phyloP scores from a whole-genome alignment of 371 early-diverging fungal species.

The Sporodiniella umbellata region DNA sequence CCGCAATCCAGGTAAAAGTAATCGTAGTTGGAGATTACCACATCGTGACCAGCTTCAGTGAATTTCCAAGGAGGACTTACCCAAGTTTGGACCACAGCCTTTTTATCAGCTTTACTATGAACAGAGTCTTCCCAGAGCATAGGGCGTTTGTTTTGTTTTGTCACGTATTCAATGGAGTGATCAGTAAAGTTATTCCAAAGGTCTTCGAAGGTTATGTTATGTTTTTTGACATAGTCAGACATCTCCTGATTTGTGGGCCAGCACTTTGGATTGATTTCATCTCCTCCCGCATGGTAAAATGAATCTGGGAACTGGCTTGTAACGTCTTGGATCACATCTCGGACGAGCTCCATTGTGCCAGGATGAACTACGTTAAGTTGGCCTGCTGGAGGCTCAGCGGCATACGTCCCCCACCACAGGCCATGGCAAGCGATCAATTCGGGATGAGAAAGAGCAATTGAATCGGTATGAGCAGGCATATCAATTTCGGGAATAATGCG shows the following conservation, averaged over 20 bases:
- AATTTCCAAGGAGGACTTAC: constrained; percentile 39
- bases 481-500: constrained; percentile 80
- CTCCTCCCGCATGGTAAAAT: constrained; percentile 72
- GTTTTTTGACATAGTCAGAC: constrained; percentile 18
- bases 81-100: constrained; percentile 62
- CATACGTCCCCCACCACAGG: constrained; percentile 47
- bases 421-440: constrained; percentile 45
- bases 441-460: constrained; percentile 41
- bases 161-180: constrained; percentile 24
- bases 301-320: constrained; percentile 61
- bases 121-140: constrained; percentile 49
- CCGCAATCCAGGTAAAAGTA: constrained; percentile 76
- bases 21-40: constrained; percentile 53
- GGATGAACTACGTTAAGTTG: constrained; percentile 67
- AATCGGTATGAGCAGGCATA: constrained; percentile 75
- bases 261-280: constrained; percentile 72
- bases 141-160: constrained; percentile 33
- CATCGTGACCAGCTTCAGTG: constrained; percentile 49
- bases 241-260: constrained; percentile 43
- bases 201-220: constrained; percentile 12
- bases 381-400: constrained; percentile 72
- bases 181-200: constrained; percentile 37
- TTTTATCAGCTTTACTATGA: constrained; percentile 24
- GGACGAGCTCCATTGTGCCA: constrained; percentile 53
- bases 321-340: constrained; percentile 62